These are phyloP conservation scores for Pythium guiyangense DNA, from an alignment of 352 stramenopile species.

Conservation along the genomic window DNA sequence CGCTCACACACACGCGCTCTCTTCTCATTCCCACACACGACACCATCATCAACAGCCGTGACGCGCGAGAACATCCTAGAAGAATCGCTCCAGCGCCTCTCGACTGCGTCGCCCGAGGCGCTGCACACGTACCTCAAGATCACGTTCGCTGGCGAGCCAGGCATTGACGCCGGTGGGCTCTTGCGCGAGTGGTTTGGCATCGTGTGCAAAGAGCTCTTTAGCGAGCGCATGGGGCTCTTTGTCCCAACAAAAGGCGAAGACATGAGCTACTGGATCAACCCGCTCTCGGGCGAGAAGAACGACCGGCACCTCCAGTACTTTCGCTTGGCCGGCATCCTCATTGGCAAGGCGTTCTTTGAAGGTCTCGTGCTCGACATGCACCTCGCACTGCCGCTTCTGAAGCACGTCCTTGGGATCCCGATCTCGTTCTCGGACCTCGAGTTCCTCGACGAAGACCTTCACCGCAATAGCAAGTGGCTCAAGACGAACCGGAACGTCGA, in stretches of 20 bases:
- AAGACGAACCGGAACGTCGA: slow-evolving; percentile 53
- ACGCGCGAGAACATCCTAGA: slow-evolving; percentile 49
- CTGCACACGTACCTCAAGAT: slow-evolving; percentile 73
- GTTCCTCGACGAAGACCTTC: slow-evolving; percentile 66
- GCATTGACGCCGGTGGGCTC: slow-evolving; percentile 60
- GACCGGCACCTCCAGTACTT: slow-evolving; percentile 48
- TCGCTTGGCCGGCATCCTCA: slow-evolving; percentile 51
- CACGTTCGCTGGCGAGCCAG: slow-evolving; percentile 52
- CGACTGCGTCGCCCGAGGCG: slow-evolving; percentile 26
- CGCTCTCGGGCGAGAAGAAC: slow-evolving; percentile 41
- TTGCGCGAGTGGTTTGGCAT: slow-evolving; percentile 70
- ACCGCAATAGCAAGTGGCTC: slow-evolving; percentile 65
- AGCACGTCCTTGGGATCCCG: slow-evolving; percentile 66
- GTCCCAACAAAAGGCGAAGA: slow-evolving; percentile 52
- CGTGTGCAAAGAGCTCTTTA: slow-evolving; percentile 53
- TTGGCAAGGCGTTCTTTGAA: slow-evolving; percentile 65
- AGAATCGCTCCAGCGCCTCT: slow-evolving; percentile 41
- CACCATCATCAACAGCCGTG: slow-evolving; percentile 23
- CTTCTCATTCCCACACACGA: no score
- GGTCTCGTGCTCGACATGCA: slow-evolving; percentile 57
- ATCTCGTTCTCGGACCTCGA: slow-evolving; percentile 79
- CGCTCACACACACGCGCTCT: no score
- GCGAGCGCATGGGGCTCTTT: slow-evolving; percentile 45
- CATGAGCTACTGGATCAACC: slow-evolving; percentile 72
- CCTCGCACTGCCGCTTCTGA: slow-evolving; percentile 61